Percentiles rank a stretch among this genome's conserved stretches.
Conservation (phyloP, 2,329 filamentous ascomycete genomes). For the Capronia epimyces region DNA sequence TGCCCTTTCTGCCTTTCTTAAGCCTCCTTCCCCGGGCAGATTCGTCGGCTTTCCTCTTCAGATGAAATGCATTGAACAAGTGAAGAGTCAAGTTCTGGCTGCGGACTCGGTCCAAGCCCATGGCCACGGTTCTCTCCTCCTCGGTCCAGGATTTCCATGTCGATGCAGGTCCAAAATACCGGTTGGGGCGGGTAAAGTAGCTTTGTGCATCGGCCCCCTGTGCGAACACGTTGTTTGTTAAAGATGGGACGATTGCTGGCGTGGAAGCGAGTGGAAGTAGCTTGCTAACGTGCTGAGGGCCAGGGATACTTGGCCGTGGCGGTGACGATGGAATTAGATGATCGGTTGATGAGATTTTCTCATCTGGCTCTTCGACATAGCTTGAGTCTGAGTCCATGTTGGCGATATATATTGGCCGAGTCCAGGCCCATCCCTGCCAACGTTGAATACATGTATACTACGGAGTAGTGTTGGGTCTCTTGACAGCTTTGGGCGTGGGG, state of each 20-base stretch:
- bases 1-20: constrained; percentile 11
- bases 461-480: too few species aligned
- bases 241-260: constrained; percentile 3
- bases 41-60: constrained; percentile 50
- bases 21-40: neutral
- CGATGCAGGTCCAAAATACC: constrained; percentile 60
- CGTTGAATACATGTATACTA: too few species aligned
- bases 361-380: constrained; percentile 7
- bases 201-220: constrained; percentile 17
- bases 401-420: neutral
- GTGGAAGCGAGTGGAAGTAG: neutral
- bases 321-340: constrained; percentile 1
- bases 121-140: constrained; percentile 66
- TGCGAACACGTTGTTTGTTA: constrained; percentile 3
- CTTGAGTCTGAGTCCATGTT: constrained; percentile 15
- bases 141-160: constrained; percentile 85
- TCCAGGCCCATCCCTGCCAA: too few species aligned
- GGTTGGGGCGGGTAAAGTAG: constrained; percentile 55
- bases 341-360: neutral
- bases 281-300: neutral
- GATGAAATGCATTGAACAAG: constrained; percentile 69
- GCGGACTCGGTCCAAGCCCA: constrained; percentile 58
- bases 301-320: neutral
- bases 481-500: too few species aligned
- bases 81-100: constrained; percentile 67